A percentile compares a stretch with the other conserved stretches of the same genome.
Evolutionary conservation across 179 eudicot genomes (phyloP).

Genomic region (Pouteria campechiana): DNA sequence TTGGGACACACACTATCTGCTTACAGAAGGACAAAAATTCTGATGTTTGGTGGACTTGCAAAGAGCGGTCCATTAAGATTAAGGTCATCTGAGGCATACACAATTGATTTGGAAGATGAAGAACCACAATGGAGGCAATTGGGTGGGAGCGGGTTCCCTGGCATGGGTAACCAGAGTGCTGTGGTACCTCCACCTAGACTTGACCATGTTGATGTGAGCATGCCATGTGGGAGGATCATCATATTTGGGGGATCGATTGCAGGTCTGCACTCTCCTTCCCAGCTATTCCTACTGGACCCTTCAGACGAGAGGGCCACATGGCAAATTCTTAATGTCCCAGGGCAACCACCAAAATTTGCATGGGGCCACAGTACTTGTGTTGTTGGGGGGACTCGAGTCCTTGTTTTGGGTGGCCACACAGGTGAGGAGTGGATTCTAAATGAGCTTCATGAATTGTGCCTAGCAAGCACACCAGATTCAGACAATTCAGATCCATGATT

Average conservation of each 20-base stretch:
- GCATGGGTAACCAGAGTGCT: slow-evolving; percentile 41
- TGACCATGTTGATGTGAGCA: slow-evolving; percentile 72
- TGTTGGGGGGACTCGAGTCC: slow-evolving; percentile 76
- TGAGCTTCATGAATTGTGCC: slow-evolving; percentile 64
- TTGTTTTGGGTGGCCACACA: slow-evolving; percentile 73
- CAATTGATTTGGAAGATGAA: slow-evolving; percentile 50
- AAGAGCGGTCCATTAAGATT: slow-evolving; percentile 59
- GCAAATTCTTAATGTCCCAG: slow-evolving; percentile 71
- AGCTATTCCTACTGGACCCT: slow-evolving; percentile 65
- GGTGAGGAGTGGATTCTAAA: slow-evolving; percentile 80
- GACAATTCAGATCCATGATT: no score
- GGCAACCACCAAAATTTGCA: slow-evolving; percentile 71
- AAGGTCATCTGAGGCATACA: slow-evolving; percentile 71
- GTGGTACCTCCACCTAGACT: slow-evolving; percentile 70
- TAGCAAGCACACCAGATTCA: slow-evolving; percentile 49
- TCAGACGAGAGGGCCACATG: slow-evolving; percentile 71
- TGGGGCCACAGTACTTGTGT: slow-evolving; percentile 86
- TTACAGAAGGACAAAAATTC: slow-evolving; percentile 56
- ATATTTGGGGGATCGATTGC: slow-evolving; percentile 74
- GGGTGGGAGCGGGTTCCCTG: slow-evolving; percentile 41
- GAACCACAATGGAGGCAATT: slow-evolving; percentile 61
- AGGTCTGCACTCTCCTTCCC: slow-evolving; percentile 71
- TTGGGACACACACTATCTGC: slow-evolving; percentile 84
- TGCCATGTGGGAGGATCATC: slow-evolving; percentile 79
- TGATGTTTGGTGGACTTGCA: slow-evolving; percentile 87